A percentile compares a stretch with the other conserved stretches of the same genome.
Evolutionary conservation across 768 basidiomycete species (phyloP).

Genomic region (Psilocybe sp.): DNA sequence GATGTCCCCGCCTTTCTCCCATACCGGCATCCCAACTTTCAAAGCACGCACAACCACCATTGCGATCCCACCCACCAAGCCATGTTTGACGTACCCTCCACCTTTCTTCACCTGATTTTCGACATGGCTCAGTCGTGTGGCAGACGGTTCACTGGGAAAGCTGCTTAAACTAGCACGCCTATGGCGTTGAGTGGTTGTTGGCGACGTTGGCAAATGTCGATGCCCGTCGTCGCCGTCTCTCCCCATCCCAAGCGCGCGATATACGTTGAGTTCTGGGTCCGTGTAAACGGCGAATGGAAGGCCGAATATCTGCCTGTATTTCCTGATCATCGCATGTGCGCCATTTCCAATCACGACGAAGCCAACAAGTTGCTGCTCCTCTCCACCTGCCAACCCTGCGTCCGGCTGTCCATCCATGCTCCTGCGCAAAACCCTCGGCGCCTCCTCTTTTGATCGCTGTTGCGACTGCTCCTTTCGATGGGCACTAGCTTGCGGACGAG

Average conservation of each 20-base stretch:
- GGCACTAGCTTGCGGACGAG: constrained; percentile 6
- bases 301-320: constrained; percentile 75
- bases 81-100: constrained; percentile 63
- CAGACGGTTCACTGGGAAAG: constrained; percentile 2
- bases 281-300: constrained; percentile 76
- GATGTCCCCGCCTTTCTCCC: constrained; percentile 76
- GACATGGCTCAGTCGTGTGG: constrained; percentile 5
- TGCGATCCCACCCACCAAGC: constrained; percentile 64
- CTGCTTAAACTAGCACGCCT: background rate
- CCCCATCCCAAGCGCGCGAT: constrained; percentile 74
- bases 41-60: constrained; percentile 71
- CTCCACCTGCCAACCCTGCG: constrained; percentile 10
- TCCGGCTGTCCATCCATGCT: constrained; percentile 1
- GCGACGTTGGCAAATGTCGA: constrained; percentile 1
- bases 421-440: too few relatives aligned
- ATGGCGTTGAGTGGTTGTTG: constrained; percentile 1
- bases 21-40: constrained; percentile 75
- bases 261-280: constrained; percentile 68
- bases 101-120: constrained; percentile 7
- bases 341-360: constrained; percentile 81
- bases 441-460: too few relatives aligned
- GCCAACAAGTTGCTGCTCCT: constrained; percentile 38
- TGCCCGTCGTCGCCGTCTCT: constrained; percentile 17
- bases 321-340: constrained; percentile 69
- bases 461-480: too few relatives aligned